These are phyloP conservation scores for Epithemia pelagica DNA, from an alignment of 108 stramenopile genomes.

Conservation along the genomic window DNA sequence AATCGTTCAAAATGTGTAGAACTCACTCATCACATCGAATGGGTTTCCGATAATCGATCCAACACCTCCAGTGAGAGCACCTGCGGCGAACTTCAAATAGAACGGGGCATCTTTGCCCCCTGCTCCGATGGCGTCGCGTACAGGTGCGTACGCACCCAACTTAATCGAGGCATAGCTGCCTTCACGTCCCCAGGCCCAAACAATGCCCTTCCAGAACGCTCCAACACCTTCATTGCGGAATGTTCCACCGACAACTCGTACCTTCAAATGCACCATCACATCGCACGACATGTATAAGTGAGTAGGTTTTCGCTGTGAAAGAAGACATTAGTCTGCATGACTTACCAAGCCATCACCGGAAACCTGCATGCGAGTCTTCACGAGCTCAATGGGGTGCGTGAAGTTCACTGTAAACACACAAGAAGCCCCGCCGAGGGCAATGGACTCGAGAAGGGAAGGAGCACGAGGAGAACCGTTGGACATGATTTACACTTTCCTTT, in stretches of 20 bases:
- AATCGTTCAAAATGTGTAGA: too few relatives aligned
- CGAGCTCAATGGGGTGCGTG: constrained; percentile 72
- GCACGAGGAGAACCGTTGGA: too few relatives aligned
- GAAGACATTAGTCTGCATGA: too few relatives aligned
- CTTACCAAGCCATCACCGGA: constrained; percentile 27
- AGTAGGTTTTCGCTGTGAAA: too few relatives aligned
- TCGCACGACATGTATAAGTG: neutral
- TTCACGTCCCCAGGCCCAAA: constrained; percentile 83
- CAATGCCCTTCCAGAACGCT: constrained; percentile 86
- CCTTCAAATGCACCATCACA: too few relatives aligned
- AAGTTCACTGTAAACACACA: constrained; percentile 78
- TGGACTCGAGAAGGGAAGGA: constrained; percentile 59
- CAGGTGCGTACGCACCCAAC: constrained; percentile 59
- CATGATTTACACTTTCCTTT: too few relatives aligned
- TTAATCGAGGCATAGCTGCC: constrained; percentile 83
- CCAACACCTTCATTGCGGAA: constrained; percentile 59
- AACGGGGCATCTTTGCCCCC: constrained; percentile 67
- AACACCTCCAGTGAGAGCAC: constrained; percentile 81
- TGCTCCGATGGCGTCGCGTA: constrained; percentile 69
- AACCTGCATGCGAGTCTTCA: constrained; percentile 93
- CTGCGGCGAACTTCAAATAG: constrained; percentile 81
- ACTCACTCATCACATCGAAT: constrained; percentile 68
- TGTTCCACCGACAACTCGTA: neutral
- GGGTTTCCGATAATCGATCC: constrained; percentile 82
- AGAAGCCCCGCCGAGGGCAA: constrained; percentile 67